Conservation (phyloP, 495 filamentous ascomycete species). For the Aspergillus sclerotiicarbonarius region DNA sequence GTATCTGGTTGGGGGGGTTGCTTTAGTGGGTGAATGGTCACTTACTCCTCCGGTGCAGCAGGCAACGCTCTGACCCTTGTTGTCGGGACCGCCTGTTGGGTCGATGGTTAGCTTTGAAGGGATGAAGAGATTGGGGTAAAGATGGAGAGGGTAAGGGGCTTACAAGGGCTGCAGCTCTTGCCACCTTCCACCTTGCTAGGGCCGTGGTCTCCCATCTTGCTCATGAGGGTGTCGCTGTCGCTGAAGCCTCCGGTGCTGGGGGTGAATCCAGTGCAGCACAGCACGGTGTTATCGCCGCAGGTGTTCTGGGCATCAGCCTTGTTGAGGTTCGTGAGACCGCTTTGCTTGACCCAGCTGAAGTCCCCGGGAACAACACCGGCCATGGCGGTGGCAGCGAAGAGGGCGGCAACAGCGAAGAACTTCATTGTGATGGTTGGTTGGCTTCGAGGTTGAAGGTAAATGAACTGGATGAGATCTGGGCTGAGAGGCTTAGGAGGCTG, state of each 20-base stretch:
- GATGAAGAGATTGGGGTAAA: not conserved
- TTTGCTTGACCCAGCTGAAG: not conserved
- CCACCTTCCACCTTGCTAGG: not conserved
- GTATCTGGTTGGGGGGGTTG: too few species aligned
- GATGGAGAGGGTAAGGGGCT: not conserved
- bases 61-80: too few species aligned
- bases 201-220: not conserved
- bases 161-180: not conserved
- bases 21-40: too few species aligned
- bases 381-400: constrained; percentile 12
- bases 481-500: not conserved
- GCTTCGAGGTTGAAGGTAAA: not conserved
- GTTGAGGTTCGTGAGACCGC: not conserved
- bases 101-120: not conserved
- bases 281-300: not conserved
- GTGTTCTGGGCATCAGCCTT: not conserved
- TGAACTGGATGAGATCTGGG: not conserved
- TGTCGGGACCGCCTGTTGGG: not conserved
- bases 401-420: constrained; percentile 11
- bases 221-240: not conserved
- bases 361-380: not conserved
- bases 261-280: not conserved
- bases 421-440: constrained; percentile 13
- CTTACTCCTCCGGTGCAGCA: too few species aligned
- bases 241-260: not conserved